Base-by-base conservation (phyloP, 129 eudicot species). In the Calendula officinalis region DNA sequence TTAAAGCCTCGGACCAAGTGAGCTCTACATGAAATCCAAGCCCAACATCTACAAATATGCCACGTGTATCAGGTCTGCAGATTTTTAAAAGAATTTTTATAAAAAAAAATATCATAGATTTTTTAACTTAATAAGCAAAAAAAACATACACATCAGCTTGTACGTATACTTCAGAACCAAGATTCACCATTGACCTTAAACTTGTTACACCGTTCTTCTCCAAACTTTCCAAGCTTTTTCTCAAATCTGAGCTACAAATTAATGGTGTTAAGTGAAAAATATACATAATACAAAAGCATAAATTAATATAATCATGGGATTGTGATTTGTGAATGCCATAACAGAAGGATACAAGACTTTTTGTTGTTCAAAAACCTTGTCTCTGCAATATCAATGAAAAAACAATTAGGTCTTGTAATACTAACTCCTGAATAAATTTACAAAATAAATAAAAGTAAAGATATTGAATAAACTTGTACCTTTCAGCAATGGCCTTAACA, bases 21-120 rank as follows among this genome's bases (percentile, higher is more conserved):
- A 92, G 82, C 79, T 92, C 96, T 44, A 92, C 98, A 55, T 88
- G 86, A 81, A 92, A 92, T 63, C 98, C 98, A 53, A 88, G 90
- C 49, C 98, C 98, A 63, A 92, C 87, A 60, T 92, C 96, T 6
- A 92, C 96, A 85, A 75, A 92, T 72, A 92, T 88, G 65, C 37
- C 85, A 15, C 79, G 80, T 62, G 98, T 85, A 76, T 92, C 95
- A 38, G 96, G 96, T 60, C 98, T 92, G 88, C 64, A 69, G 51
- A 68, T 57, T 70, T 36, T 22, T 22, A 7, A 68, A 39, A 3
- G 8, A 6, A 11, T 52, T 65, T 10, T 44, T 22, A 22, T 22
- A 22, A 22, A 1, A 22, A 22, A 14, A 38, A 8, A 7, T 44
- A 42, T 58, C 37, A 9, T 42, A 6, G 13, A n/a, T 47, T 46